Evolutionary conservation across 768 basidiomycete genomes (phyloP).

Genomic region (Lentinula sp.): DNA sequence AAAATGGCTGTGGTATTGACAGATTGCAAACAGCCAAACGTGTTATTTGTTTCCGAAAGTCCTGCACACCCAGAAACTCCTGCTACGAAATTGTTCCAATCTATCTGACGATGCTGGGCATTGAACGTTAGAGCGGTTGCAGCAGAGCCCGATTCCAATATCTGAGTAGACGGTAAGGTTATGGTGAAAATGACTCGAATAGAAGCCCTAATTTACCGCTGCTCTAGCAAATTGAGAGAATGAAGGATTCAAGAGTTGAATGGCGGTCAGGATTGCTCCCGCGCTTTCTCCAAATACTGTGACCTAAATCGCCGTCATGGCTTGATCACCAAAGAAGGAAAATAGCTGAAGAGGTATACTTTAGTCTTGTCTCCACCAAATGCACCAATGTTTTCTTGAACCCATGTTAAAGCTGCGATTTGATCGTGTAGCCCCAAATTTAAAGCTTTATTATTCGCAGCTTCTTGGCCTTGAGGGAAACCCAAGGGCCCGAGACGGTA

Average conservation of each 20-base stretch:
- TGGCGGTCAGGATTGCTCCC: conserved; percentile 39
- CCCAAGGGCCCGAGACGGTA: conserved; percentile 48
- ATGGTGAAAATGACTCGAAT: not conserved
- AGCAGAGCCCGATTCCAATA: conserved; percentile 23
- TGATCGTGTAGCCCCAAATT: conserved; percentile 47
- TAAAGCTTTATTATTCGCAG: conserved; percentile 26
- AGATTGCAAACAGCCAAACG: conserved; percentile 20
- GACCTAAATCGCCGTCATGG: conserved; percentile 23
- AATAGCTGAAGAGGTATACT: conserved; percentile 13
- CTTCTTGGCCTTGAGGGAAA: conserved; percentile 36
- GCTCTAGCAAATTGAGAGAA: conserved; percentile 12
- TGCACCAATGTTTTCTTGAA: conserved; percentile 28
- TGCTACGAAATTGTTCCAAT: conserved; percentile 8
- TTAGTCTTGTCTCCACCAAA: conserved; percentile 48
- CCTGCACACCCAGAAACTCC: conserved; percentile 26
- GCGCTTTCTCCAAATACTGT: conserved; percentile 51
- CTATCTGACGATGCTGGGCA: conserved; percentile 10
- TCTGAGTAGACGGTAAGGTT: conserved; percentile 11
- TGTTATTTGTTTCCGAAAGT: conserved; percentile 17
- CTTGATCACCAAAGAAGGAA: not conserved
- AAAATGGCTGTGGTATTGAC: conserved; percentile 12
- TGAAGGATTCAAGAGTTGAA: conserved; percentile 27
- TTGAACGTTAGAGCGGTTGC: conserved; percentile 14
- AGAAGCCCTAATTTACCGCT: conserved; percentile 7
- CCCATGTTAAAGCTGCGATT: conserved; percentile 40